phyloP scores from a whole-genome alignment of 1,284 basidiomycete genomes.

The Pyrrhoderma lamaoense region DNA sequence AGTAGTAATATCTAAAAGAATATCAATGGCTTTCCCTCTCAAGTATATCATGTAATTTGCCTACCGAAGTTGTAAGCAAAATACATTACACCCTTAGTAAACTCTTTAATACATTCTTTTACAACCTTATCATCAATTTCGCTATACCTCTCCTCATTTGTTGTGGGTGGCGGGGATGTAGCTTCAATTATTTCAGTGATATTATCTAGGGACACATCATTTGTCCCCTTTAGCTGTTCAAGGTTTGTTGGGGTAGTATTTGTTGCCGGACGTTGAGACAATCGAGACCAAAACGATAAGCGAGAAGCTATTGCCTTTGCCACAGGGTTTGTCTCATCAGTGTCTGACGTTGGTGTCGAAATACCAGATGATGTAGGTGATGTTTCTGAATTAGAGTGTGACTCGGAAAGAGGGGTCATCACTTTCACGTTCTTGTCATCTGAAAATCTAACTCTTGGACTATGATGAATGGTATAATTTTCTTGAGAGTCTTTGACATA shows the following conservation, averaged over 20 bases:
- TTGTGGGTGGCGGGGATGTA: conserved; percentile 50
- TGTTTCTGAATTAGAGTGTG: conserved; percentile 25
- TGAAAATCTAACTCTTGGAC: conserved; percentile 13
- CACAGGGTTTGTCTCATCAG: conserved; percentile 40
- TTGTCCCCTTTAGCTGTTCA: conserved; percentile 14
- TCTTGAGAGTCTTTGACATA: not conserved
- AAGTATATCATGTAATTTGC: conserved; percentile 14
- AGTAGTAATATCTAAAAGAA: conserved; percentile 60
- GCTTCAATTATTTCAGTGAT: conserved; percentile 48
- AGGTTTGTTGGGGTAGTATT: conserved; percentile 5
- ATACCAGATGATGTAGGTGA: conserved; percentile 45
- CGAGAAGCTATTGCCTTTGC: conserved; percentile 55
- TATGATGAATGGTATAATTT: not conserved
- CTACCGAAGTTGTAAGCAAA: conserved; percentile 73
- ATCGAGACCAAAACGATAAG: conserved; percentile 64
- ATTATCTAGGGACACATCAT: conserved; percentile 39
- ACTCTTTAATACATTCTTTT: conserved; percentile 63
- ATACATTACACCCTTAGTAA: conserved; percentile 73
- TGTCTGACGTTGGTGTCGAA: conserved; percentile 48
- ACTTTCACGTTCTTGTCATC: conserved; percentile 20
- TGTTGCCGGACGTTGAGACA: conserved; percentile 37
- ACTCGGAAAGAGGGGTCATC: conserved; percentile 24
- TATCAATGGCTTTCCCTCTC: not conserved
- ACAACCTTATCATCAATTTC: conserved; percentile 74
- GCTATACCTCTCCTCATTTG: conserved; percentile 55